Conservation (phyloP, 2,329 filamentous ascomycete species). For the Stagonosporopsis vannaccii region DNA sequence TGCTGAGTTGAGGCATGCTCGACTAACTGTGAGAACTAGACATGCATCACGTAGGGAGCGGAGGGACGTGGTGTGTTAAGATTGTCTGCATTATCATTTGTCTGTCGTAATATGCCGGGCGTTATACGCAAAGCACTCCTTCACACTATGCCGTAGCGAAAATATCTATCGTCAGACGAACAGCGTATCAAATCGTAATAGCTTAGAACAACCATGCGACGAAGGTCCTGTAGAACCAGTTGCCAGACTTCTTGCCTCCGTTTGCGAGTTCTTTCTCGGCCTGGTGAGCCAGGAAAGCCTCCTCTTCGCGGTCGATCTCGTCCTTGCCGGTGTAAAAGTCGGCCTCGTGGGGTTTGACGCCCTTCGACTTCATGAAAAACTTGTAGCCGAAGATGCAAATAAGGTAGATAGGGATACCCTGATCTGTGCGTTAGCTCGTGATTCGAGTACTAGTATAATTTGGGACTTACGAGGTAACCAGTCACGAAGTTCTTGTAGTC, state of each 20-base stretch:
- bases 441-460: neutral
- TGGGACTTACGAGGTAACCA: conserved; percentile 61
- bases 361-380: conserved; percentile 36
- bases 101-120: neutral
- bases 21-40: neutral
- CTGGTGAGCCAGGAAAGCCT: conserved; percentile 68
- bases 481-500: conserved; percentile 81
- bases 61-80: neutral
- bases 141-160: conserved; percentile 1
- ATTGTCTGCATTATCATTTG: conserved; percentile 2
- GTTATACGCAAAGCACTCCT: neutral
- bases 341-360: conserved; percentile 63
- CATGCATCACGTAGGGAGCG: neutral
- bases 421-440: neutral
- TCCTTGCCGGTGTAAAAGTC: conserved; percentile 79
- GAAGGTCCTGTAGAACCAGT: conserved; percentile 66
- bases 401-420: conserved; percentile 77
- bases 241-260: conserved; percentile 42
- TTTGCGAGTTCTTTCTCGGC: conserved; percentile 51
- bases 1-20: neutral
- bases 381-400: conserved; percentile 67
- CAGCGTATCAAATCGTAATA: neutral
- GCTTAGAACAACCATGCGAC: conserved; percentile 67
- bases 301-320: conserved; percentile 75
- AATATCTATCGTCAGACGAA: neutral